A percentile compares a stretch with the other conserved stretches of the same genome.
phyloP scores from a whole-genome alignment of 2,329 filamentous ascomycete genomes.

The Verticillium albo-atrum region DNA sequence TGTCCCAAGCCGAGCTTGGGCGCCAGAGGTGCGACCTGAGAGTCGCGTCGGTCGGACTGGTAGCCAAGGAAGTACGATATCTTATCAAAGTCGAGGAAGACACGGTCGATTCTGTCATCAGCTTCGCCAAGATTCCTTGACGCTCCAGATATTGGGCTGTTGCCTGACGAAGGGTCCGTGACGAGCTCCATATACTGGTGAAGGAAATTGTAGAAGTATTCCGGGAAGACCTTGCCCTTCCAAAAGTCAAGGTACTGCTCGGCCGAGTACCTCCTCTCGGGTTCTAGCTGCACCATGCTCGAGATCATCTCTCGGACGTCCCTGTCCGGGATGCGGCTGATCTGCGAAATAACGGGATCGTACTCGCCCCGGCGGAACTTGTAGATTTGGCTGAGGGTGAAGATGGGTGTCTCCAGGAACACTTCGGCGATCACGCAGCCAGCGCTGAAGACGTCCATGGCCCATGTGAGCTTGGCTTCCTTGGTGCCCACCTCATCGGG shows the following conservation, averaged over 20 bases:
- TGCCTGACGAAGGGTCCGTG: slow-evolving; percentile 82
- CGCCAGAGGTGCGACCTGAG: slow-evolving; percentile 27
- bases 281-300: slow-evolving; percentile 95
- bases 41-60: slow-evolving; percentile 41
- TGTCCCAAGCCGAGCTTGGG: slow-evolving; percentile 53
- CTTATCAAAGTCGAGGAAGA: slow-evolving; percentile 95
- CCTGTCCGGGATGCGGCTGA: slow-evolving; percentile 82
- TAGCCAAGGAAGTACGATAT: slow-evolving; percentile 92
- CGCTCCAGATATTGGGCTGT: slow-evolving; percentile 63
- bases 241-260: slow-evolving; percentile 90
- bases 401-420: slow-evolving; percentile 93
- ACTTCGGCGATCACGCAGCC: slow-evolving; percentile 96
- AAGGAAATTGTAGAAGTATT: slow-evolving; percentile 95
- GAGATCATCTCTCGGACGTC: slow-evolving; percentile 84
- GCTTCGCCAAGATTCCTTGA: slow-evolving; percentile 75
- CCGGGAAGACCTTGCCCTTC: slow-evolving; percentile 86
- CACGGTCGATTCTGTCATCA: slow-evolving; percentile 88
- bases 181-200: slow-evolving; percentile 97
- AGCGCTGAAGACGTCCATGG: slow-evolving; percentile 97
- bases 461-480: slow-evolving; percentile 66
- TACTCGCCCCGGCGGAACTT: slow-evolving; percentile 92
- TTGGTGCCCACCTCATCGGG: slow-evolving; percentile 62
- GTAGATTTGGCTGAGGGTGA: slow-evolving; percentile 93
- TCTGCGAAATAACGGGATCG: slow-evolving; percentile 73
- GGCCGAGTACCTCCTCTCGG: slow-evolving; percentile 85